Conservation (phyloP, 2,329 filamentous ascomycete genomes). For the Ascochyta fabae region DNA sequence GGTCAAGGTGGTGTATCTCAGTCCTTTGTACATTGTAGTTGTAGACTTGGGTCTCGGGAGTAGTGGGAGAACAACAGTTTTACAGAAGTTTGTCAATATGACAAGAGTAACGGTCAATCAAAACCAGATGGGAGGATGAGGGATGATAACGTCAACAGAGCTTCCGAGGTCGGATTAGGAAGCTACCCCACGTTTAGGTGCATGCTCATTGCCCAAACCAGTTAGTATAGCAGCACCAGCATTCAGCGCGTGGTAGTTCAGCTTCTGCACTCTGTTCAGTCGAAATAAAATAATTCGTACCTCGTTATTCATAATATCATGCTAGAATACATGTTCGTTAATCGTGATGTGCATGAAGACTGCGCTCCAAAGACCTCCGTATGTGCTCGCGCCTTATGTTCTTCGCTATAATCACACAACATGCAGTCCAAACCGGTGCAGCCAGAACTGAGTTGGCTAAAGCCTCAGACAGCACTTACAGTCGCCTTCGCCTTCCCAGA, state of each 20-base stretch:
- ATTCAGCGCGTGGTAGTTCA: not conserved
- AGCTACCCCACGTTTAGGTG: conserved; percentile 18
- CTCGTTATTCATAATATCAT: conserved; percentile 15
- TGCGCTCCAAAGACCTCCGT: not conserved
- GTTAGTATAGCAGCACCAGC: not conserved
- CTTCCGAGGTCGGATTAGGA: conserved; percentile 6
- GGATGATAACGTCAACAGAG: conserved; percentile 10
- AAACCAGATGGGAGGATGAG: not conserved
- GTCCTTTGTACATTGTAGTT: not conserved
- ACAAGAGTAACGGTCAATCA: not conserved
- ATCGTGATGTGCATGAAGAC: not conserved
- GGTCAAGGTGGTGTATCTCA: conserved; percentile 18
- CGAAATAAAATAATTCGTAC: conserved; percentile 7
- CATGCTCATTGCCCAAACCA: conserved; percentile 8
- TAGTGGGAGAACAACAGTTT: not conserved
- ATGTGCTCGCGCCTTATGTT: not conserved
- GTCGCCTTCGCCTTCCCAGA: conserved; percentile 38
- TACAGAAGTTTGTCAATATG: not conserved
- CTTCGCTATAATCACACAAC: not conserved
- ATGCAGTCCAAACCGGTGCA: not conserved
- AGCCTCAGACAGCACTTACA: conserved; percentile 27
- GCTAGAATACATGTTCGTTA: conserved; percentile 7
- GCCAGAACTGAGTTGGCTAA: not conserved
- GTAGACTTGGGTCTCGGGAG: not conserved
- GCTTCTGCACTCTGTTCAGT: not conserved